Evolutionary conservation across 2,329 filamentous ascomycete species (phyloP), one percentile per base, ranked within the genome.

Genomic region (Venturia aucupariae): DNA sequence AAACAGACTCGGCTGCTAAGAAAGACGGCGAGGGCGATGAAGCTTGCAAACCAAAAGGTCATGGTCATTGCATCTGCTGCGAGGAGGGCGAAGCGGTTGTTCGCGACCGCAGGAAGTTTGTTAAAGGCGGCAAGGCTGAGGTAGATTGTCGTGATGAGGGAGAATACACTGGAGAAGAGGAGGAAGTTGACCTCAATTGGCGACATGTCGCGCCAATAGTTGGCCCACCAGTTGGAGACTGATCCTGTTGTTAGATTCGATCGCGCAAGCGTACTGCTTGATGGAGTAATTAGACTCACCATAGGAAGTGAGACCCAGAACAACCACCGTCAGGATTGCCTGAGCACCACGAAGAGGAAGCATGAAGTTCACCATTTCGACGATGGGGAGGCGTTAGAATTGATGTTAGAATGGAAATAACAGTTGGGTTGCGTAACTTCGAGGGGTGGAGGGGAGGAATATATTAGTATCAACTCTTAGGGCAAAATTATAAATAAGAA

Each of bases 21-120:
- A 64, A 80, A 80, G 24, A 86, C 87, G 0, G 88, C 90, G 13
- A 92, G 76, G 0, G 90, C 90, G 68, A 95, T 86, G 70, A 91
- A 89, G 7, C 90, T 91, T 0, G 88, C 87, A 72, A 97, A 94
- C 92, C 92, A 96, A 79, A 95, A 95, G 65, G 95, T 81, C 77
- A 88, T 87, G 11, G 90, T 94, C 30, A 94, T 68, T 59, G 79
- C 80, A 71, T 95, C 89, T 39, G 90, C 80, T 1, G 71, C 86
- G 22, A 92, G 78, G 19, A 91, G 83, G 55, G 81, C 84, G 61
- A 85, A 84, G 62, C 81, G 83, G 74, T 90, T 85, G 70, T 86
- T 86, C 13, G 85, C 70, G 30, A 78, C 78, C 70, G 19, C 59
- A 67, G 66, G 2, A 66, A 66, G 59, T 32, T 70, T 68, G 61